A percentile compares a stretch with the other conserved stretches of the same genome.
Conservation (phyloP, 495 filamentous ascomycete genomes). For the Penicillium pulvis region DNA sequence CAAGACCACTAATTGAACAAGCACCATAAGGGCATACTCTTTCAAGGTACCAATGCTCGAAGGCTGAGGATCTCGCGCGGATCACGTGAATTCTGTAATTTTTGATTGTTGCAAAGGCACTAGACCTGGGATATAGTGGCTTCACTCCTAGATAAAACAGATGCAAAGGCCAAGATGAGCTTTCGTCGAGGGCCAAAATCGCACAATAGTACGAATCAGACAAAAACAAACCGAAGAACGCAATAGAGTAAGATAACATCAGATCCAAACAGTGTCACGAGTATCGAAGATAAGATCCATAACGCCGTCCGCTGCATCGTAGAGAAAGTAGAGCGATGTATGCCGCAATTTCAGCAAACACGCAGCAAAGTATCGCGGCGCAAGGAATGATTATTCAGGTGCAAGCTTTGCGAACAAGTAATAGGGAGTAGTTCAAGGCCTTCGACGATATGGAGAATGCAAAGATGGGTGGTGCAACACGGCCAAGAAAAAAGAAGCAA, state of each 20-base stretch:
- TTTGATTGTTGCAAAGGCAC: constrained; percentile 6
- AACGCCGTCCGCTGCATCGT: constrained; percentile 34
- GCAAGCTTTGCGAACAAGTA: not conserved
- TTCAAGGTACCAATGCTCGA: not conserved
- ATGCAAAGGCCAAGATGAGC: constrained; percentile 14
- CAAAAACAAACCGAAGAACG: constrained; percentile 2
- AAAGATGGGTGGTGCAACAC: constrained; percentile 16
- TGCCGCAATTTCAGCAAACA: constrained; percentile 20
- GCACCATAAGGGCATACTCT: not conserved
- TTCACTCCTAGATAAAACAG: constrained; percentile 10
- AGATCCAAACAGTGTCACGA: constrained; percentile 11
- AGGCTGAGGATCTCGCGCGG: not conserved
- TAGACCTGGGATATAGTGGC: constrained; percentile 1
- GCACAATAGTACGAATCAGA: constrained; percentile 8
- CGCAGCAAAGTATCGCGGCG: constrained; percentile 11
- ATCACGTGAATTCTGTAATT: constrained; percentile 1
- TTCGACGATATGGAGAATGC: constrained; percentile 22
- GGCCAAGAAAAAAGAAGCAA: constrained; percentile 16
- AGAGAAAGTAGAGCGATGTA: constrained; percentile 20
- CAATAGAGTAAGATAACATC: constrained; percentile 4
- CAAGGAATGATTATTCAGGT: constrained; percentile 14
- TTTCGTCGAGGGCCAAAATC: constrained; percentile 10
- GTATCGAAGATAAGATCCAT: constrained; percentile 12
- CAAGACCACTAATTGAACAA: too few species aligned
- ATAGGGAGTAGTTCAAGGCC: constrained; percentile 13